Evolutionary conservation across 2,329 filamentous ascomycete genomes (phyloP).

Genomic region (Phyllachora maydis): DNA sequence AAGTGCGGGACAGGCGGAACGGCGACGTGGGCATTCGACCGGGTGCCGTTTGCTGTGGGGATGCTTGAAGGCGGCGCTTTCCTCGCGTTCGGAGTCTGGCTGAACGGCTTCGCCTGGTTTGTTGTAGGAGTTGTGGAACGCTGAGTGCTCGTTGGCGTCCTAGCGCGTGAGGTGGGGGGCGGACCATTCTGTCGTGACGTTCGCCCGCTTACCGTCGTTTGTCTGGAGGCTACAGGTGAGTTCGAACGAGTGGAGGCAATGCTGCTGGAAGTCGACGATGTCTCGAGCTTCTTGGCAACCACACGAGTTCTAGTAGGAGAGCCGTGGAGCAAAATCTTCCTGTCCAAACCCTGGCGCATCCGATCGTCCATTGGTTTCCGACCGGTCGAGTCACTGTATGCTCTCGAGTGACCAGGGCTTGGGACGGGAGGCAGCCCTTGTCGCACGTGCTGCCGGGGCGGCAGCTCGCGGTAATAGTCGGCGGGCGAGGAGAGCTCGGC

Average conservation of each 20-base stretch:
- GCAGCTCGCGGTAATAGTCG: slow-evolving; percentile 35
- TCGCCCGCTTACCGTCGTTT: slow-evolving; percentile 19
- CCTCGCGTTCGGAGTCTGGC: slow-evolving; percentile 11
- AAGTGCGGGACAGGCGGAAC: slow-evolving; percentile 47
- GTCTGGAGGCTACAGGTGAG: slow-evolving; percentile 14
- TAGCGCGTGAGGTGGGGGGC: slow-evolving; percentile 13
- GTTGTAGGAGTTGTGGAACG: slow-evolving; percentile 7
- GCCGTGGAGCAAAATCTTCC: no score
- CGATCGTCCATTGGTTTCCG: slow-evolving; percentile 10
- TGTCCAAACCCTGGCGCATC: no score
- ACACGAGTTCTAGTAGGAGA: no score
- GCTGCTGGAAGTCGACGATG: slow-evolving; percentile 23
- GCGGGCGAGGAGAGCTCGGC: slow-evolving; percentile 42
- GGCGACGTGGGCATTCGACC: slow-evolving; percentile 50
- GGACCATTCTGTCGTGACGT: slow-evolving; percentile 12
- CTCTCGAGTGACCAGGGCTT: slow-evolving; percentile 23
- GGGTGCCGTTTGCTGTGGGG: slow-evolving; percentile 28
- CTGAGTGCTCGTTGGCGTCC: slow-evolving; percentile 1
- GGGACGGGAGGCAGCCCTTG: slow-evolving; percentile 9
- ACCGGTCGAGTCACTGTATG: slow-evolving; percentile 35
- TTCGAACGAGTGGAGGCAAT: no score
- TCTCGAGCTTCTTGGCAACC: slow-evolving; percentile 17
- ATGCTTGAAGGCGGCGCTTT: slow-evolving; percentile 17
- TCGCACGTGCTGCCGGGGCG: slow-evolving; percentile 7
- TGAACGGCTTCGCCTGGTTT: slow-evolving; percentile 20